phyloP scores from a whole-genome alignment of 164 flowering plant species.

The Tinospora cordifolia region DNA sequence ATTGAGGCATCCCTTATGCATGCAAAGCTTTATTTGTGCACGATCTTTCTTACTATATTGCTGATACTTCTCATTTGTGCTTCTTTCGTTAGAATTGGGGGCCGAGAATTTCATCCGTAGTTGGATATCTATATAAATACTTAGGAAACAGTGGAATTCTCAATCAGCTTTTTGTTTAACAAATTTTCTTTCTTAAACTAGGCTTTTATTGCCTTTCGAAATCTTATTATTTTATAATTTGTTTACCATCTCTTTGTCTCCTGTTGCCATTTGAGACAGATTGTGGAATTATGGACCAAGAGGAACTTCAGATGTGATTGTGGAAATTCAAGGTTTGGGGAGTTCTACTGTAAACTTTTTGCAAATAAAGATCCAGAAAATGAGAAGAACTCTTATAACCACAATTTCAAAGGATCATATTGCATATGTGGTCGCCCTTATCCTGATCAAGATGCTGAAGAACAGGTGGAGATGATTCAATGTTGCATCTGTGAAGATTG shows the following conservation, averaged over 20 bases:
- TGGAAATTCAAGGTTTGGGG: constrained; percentile 96
- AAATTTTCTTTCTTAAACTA: neutral
- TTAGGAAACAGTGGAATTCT: neutral
- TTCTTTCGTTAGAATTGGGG: too few species aligned
- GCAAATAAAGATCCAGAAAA: constrained; percentile 78
- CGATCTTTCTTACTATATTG: too few species aligned
- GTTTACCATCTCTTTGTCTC: neutral
- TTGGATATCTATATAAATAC: too few species aligned
- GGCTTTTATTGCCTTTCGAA: neutral
- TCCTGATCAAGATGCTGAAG: constrained; percentile 90
- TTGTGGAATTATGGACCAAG: constrained; percentile 95
- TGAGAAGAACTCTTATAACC: constrained; percentile 66
- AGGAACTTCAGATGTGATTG: constrained; percentile 94
- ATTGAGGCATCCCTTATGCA: neutral
- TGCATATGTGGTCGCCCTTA: constrained; percentile 84
- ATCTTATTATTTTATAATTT: neutral
- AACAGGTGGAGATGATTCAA: constrained; percentile 94
- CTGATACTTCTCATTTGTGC: too few species aligned
- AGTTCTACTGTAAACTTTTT: constrained; percentile 70
- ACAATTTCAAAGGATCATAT: constrained; percentile 86
- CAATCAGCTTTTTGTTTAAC: neutral
- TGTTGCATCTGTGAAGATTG: constrained; percentile 97
- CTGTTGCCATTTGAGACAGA: constrained; percentile 27
- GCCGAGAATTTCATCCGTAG: too few species aligned
- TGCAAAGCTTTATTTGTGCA: neutral